Conservation (phyloP, 192 early-diverging fungal species). For the Umbelopsis vinacea region DNA sequence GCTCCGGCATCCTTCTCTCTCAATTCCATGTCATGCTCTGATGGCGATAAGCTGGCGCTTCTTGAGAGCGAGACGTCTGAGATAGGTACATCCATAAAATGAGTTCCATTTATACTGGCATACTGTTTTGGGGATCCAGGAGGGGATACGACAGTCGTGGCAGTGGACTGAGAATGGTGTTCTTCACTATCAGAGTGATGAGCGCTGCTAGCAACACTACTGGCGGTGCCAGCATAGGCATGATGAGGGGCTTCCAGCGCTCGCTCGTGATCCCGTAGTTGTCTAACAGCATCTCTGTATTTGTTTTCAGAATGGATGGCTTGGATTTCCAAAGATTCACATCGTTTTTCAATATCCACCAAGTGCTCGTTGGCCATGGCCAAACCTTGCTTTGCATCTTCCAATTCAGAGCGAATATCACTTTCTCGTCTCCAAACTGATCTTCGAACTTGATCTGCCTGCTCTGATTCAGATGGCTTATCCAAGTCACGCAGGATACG, state of each 20-base stretch:
- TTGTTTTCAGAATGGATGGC: slow-evolving; percentile 24
- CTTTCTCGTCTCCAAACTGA: slow-evolving; percentile 45
- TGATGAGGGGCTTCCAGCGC: neutral
- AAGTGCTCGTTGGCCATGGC: slow-evolving; percentile 30
- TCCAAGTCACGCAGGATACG: slow-evolving; percentile 76
- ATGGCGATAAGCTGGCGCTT: neutral
- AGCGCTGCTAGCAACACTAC: slow-evolving; percentile 9
- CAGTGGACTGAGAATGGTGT: neutral
- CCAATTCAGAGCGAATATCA: slow-evolving; percentile 45
- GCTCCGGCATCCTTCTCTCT: slow-evolving; percentile 8
- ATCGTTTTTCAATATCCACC: slow-evolving; percentile 30
- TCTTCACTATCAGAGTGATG: slow-evolving; percentile 5
- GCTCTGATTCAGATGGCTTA: slow-evolving; percentile 42
- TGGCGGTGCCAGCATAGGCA: neutral
- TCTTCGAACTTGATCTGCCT: slow-evolving; percentile 30
- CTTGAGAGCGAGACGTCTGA: neutral
- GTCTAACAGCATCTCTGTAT: slow-evolving; percentile 29
- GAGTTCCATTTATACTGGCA: neutral
- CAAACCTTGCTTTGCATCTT: slow-evolving; percentile 31
- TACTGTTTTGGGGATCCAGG: slow-evolving; percentile 13
- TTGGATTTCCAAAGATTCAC: slow-evolving; percentile 30
- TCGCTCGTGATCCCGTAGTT: slow-evolving; percentile 21
- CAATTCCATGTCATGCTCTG: neutral
- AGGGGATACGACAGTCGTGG: neutral
- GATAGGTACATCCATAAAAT: neutral